Percentiles rank a stretch among this genome's conserved stretches.
These are phyloP conservation scores for Kwoniella mangroviensis DNA, from an alignment of 768 basidiomycete species.

Conservation along the genomic window DNA sequence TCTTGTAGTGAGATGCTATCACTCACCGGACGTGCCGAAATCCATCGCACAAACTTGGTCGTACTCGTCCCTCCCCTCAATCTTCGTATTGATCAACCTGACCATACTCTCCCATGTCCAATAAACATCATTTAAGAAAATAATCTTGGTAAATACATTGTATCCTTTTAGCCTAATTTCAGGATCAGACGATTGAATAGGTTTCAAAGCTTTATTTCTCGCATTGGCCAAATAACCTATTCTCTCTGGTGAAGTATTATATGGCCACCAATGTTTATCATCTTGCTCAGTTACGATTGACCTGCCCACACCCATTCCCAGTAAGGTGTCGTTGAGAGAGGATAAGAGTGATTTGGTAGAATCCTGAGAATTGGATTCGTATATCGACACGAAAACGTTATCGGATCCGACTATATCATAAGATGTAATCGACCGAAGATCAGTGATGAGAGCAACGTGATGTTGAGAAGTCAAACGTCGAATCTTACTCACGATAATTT, in stretches of 20 bases:
- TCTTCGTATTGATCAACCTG: conserved; percentile 56
- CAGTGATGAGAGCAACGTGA: not conserved
- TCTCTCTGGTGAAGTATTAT: conserved; percentile 53
- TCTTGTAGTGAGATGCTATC: too few relatives aligned
- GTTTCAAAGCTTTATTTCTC: conserved; percentile 61
- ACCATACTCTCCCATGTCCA: conserved; percentile 60
- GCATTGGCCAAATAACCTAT: conserved; percentile 59
- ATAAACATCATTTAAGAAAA: conserved; percentile 62
- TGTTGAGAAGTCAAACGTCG: too few relatives aligned
- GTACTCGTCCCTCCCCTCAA: conserved; percentile 38
- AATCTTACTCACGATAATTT: conserved; percentile 27
- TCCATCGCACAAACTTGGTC: conserved; percentile 63
- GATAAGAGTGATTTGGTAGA: conserved; percentile 54
- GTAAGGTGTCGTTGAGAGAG: conserved; percentile 48
- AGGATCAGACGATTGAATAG: conserved; percentile 59
- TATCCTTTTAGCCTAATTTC: conserved; percentile 9
- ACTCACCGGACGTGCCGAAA: conserved; percentile 50
- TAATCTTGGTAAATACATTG: conserved; percentile 42
- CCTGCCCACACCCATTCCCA: conserved; percentile 44
- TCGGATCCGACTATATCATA: conserved; percentile 56
- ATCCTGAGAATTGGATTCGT: conserved; percentile 60
- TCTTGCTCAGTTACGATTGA: conserved; percentile 56
- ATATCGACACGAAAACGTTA: conserved; percentile 61
- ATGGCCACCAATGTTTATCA: conserved; percentile 35
- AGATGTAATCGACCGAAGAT: not conserved